A percentile compares a stretch with the other conserved stretches of the same genome.
These are phyloP conservation scores for Hypoxylon fuscum DNA, from an alignment of 495 filamentous ascomycete genomes.

Conservation along the genomic window DNA sequence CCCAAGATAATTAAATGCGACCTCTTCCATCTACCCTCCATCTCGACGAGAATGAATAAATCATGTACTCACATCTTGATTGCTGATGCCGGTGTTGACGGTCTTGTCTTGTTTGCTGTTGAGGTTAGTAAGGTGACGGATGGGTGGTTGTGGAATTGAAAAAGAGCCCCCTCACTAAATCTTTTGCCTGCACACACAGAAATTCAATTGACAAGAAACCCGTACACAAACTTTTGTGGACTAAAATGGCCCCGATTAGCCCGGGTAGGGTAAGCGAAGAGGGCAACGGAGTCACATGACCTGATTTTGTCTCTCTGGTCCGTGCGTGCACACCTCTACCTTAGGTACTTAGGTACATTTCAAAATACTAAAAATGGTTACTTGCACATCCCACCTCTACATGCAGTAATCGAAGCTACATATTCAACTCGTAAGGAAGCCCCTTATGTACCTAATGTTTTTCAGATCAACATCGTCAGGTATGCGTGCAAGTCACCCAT, in stretches of 20 bases:
- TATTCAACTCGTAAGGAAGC: no score
- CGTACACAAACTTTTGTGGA: conserved; percentile 39
- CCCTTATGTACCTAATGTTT: no score
- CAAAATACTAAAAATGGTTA: no score
- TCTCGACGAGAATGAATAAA: not conserved
- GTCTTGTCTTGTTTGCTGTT: conserved; percentile 40
- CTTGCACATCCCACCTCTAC: no score
- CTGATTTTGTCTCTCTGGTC: conserved; percentile 15
- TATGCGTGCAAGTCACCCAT: no score
- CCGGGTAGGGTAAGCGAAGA: conserved; percentile 46
- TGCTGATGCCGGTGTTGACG: conserved; percentile 40
- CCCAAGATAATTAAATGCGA: conserved; percentile 10
- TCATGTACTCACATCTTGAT: conserved; percentile 49
- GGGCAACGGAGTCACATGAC: conserved; percentile 42
- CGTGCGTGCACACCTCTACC: not conserved
- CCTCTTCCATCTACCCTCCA: not conserved
- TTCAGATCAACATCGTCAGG: no score
- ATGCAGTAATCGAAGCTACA: no score
- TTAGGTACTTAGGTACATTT: conserved; percentile 10
- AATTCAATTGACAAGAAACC: conserved; percentile 31
- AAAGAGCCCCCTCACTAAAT: conserved; percentile 33
- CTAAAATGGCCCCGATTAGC: conserved; percentile 40
- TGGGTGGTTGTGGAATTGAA: conserved; percentile 41
- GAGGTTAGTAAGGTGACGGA: conserved; percentile 44
- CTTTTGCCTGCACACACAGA: conserved; percentile 39